Conservation (phyloP, 768 basidiomycete species). For the Pleurotus tuoliensis region DNA sequence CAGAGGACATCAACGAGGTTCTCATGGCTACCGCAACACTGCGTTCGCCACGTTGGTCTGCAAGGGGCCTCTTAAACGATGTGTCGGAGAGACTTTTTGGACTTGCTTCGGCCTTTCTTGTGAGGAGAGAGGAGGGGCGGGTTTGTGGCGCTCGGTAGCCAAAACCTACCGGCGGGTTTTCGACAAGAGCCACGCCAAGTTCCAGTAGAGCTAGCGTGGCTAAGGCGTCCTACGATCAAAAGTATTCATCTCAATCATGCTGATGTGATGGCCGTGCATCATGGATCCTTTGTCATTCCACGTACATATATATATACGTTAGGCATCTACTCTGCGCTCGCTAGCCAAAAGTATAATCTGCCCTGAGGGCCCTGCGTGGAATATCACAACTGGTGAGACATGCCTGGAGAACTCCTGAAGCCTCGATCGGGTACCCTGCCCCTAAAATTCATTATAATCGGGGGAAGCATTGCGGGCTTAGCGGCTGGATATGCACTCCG, state of each 20-base stretch:
- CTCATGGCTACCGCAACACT: neutral
- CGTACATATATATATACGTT: neutral
- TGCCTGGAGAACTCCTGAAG: constrained; percentile 2
- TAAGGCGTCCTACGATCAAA: neutral
- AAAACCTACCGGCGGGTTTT: neutral
- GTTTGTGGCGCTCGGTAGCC: neutral
- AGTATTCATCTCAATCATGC: neutral
- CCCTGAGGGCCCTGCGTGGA: neutral
- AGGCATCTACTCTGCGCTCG: neutral
- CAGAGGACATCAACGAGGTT: neutral
- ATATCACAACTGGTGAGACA: neutral
- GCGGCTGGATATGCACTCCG: constrained; percentile 52
- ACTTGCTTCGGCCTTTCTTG: too few species aligned
- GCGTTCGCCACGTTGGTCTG: too few species aligned
- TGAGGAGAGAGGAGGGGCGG: neutral
- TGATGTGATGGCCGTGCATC: constrained; percentile 6
- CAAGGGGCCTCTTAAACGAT: too few species aligned
- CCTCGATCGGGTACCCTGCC: constrained; percentile 9
- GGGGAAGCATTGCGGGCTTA: constrained; percentile 51
- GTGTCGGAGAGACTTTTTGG: too few species aligned
- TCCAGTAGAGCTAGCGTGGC: neutral
- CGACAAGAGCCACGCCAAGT: neutral
- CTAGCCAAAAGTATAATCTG: neutral
- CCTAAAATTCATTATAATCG: constrained; percentile 37
- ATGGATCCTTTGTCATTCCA: constrained; percentile 1